Evolutionary conservation across 257 asterid species (phyloP).

Genomic region (Leonotis leonurus): DNA sequence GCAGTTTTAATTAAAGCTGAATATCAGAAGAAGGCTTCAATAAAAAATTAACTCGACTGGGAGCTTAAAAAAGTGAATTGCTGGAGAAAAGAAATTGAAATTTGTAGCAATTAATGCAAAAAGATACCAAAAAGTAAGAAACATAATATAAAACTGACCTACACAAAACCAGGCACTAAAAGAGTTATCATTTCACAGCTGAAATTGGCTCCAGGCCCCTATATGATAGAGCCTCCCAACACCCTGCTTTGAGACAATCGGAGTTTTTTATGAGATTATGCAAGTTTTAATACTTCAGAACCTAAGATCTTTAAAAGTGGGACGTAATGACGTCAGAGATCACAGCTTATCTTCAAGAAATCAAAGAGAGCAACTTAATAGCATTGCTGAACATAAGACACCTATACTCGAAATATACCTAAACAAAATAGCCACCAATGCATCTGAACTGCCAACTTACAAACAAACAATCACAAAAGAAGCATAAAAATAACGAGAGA

Average conservation of each 20-base stretch:
- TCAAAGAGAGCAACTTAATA: slow-evolving; percentile 34
- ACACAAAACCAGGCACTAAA: slow-evolving; percentile 74
- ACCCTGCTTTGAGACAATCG: slow-evolving; percentile 97
- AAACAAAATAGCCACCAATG: slow-evolving; percentile 27
- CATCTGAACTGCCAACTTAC: slow-evolving; percentile 31
- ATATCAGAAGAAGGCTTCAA: slow-evolving; percentile 26
- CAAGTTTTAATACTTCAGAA: slow-evolving; percentile 34
- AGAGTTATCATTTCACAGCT: slow-evolving; percentile 82
- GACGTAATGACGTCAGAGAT: slow-evolving; percentile 40
- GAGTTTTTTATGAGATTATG: slow-evolving; percentile 58
- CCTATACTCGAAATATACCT: slow-evolving; percentile 25
- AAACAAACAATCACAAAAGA: slow-evolving; percentile 24
- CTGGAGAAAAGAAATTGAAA: slow-evolving; percentile 31
- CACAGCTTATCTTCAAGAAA: slow-evolving; percentile 39
- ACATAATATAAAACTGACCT: slow-evolving; percentile 84
- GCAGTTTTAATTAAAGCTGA: slow-evolving; percentile 24
- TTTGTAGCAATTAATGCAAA: slow-evolving; percentile 34
- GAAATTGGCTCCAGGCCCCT: slow-evolving; percentile 84
- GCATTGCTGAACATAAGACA: slow-evolving; percentile 36
- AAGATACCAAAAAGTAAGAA: slow-evolving; percentile 41
- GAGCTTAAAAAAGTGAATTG: slow-evolving; percentile 33
- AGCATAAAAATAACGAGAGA: slow-evolving; percentile 12
- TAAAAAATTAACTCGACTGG: slow-evolving; percentile 28
- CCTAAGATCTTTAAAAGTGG: slow-evolving; percentile 33
- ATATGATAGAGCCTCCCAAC: slow-evolving; percentile 77